Percentiles rank a stretch among this genome's conserved stretches.
Conservation (phyloP, 1,284 basidiomycete genomes). For the Takashimella tepidaria region DNA sequence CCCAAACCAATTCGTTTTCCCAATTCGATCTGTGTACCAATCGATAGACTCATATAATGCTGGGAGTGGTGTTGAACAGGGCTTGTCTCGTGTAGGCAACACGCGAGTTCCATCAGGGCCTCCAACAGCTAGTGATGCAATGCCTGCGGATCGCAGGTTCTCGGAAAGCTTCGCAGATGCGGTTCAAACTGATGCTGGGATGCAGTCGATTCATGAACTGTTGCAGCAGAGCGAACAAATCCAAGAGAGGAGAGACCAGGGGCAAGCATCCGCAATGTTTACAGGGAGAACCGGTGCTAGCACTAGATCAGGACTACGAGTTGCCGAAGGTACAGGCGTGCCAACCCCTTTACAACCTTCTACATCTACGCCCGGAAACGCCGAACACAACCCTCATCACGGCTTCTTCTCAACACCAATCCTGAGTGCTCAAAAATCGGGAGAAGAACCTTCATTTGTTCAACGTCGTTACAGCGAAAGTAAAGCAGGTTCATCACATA, state of each 20-base stretch:
- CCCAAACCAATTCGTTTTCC: conserved; percentile 36
- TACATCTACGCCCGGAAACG: neutral
- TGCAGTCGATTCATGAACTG: conserved; percentile 23
- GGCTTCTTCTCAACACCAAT: conserved; percentile 8
- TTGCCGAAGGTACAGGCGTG: neutral
- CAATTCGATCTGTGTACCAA: conserved; percentile 41
- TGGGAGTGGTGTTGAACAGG: neutral
- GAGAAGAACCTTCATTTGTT: neutral
- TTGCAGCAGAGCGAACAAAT: conserved; percentile 14
- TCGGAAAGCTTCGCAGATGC: neutral
- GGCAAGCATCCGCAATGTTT: conserved; percentile 13
- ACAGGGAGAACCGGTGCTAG: conserved; percentile 3
- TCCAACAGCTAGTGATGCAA: neutral
- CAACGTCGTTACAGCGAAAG: neutral
- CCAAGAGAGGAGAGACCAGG: conserved; percentile 1
- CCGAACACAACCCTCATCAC: neutral
- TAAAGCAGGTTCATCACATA: neutral
- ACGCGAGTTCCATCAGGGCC: neutral
- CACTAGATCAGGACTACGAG: neutral
- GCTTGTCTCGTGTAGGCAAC: neutral
- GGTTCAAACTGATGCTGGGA: conserved; percentile 11
- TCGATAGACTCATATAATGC: conserved; percentile 11
- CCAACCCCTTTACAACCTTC: too few species aligned
- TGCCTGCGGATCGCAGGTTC: neutral
- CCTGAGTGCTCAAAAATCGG: neutral